Base-by-base conservation (phyloP, 2,329 filamentous ascomycete species). In the Beauveria australis region DNA sequence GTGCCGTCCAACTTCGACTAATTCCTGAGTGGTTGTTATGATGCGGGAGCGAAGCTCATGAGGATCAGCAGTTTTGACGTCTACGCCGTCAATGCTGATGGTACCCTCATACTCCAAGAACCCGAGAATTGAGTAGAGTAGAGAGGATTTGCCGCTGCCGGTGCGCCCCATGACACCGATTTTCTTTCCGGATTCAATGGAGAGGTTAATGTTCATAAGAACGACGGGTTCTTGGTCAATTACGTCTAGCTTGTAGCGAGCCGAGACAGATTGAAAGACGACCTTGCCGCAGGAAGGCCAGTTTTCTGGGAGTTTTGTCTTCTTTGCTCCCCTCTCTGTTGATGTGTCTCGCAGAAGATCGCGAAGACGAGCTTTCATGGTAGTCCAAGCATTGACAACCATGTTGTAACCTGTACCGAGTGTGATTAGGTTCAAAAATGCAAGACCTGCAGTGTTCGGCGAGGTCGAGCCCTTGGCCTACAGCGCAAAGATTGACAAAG, bases 111-210 rank as follows among this genome's bases (percentile, higher is more conserved):
- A 81, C 68, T 88, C 85, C 8, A 89, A 74, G 74, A 89, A 89
- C 28, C 87, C 84, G 78, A 89, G 89, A 1, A 89, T 73, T 0
- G 87, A 85, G 0, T 89, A 75, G 0, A 86, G 88, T 5, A 89
- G 73, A 0, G 83, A 86, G 0, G 84, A 87, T 72, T 89, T 89
- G 48, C 87, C 87, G 0, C 86, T 86, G 3, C 87, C 87, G 0
- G 87, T 89, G 22, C 87, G 81, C 12, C 87, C 87, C 3, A 89
- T 85, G 2, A 89, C 82, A 26, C 86, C 86, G 22, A 89, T 74
- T 7, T 87, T 77, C 71, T 89, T 81, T 64, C 84, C 84, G 44
- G 78, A 75, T 44, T 83, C 76, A 22, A 89, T 78, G n/a, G 69
- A 74, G 71, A 90, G 89, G 5, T 74, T 81, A 12, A 90, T 73